Evolutionary conservation across 2,329 filamentous ascomycete genomes (phyloP).

Genomic region (Apiospora arundinis): DNA sequence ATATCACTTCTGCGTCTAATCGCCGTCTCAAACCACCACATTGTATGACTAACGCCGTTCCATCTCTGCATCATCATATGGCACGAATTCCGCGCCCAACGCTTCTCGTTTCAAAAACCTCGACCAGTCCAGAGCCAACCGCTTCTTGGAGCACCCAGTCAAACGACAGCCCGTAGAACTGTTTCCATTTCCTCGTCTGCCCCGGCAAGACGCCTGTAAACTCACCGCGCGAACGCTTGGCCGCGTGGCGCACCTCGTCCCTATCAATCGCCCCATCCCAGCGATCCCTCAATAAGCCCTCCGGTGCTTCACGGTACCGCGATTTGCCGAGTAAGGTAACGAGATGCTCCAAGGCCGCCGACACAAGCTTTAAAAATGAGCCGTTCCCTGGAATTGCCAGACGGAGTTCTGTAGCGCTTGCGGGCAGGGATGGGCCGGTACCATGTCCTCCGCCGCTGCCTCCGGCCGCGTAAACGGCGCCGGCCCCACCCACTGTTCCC

Average conservation of each 20-base stretch:
- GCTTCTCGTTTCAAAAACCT: conserved; percentile 76
- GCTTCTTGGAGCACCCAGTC: conserved; percentile 76
- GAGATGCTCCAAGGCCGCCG: conserved; percentile 67
- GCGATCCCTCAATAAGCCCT: conserved; percentile 66
- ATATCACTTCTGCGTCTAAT: not conserved
- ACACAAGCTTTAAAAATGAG: conserved; percentile 69
- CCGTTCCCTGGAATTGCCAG: conserved; percentile 73
- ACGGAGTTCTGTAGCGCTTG: conserved; percentile 49
- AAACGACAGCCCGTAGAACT: conserved; percentile 73
- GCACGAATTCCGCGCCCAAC: conserved; percentile 71
- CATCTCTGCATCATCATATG: conserved; percentile 34
- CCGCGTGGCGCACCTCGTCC: conserved; percentile 51
- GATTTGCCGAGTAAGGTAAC: conserved; percentile 63
- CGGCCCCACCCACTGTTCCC: conserved; percentile 72
- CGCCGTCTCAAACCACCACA: not conserved
- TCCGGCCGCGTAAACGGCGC: conserved; percentile 68
- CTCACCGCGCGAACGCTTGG: conserved; percentile 60
- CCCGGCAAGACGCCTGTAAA: conserved; percentile 64
- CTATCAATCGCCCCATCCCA: conserved; percentile 71
- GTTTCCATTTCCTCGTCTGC: conserved; percentile 72
- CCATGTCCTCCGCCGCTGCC: conserved; percentile 54
- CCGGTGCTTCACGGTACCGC: conserved; percentile 67
- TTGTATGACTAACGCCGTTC: not conserved
- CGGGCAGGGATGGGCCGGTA: conserved; percentile 46
- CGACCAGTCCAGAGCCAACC: conserved; percentile 71